Conservation (phyloP, 2,329 filamentous ascomycete species). For the Colletotrichum scovillei region DNA sequence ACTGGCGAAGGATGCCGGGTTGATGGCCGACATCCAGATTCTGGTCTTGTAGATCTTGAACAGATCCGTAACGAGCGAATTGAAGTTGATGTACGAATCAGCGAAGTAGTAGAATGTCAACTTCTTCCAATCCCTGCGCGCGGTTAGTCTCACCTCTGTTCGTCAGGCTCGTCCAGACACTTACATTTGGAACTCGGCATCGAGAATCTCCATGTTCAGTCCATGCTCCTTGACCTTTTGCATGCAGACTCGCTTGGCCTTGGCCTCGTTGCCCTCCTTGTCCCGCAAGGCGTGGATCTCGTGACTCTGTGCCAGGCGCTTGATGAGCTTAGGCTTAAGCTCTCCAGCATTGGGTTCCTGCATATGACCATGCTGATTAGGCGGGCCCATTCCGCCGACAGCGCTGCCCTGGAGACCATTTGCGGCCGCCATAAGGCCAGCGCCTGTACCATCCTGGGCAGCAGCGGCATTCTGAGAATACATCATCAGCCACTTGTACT, state of each 20-base stretch:
- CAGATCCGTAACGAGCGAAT: conserved; percentile 93
- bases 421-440: conserved; percentile 72
- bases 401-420: conserved; percentile 75
- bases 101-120: conserved; percentile 99
- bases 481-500: conserved; percentile 99
- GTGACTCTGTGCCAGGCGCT: conserved; percentile 90
- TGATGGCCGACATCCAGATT: conserved; percentile 99
- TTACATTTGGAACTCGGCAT: conserved; percentile 98
- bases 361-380: conserved; percentile 74
- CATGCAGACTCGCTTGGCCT: conserved; percentile 96
- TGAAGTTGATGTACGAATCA: conserved; percentile 99
- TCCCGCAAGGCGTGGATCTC: conserved; percentile 91
- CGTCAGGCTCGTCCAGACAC: conserved; percentile 48
- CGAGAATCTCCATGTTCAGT: conserved; percentile 97
- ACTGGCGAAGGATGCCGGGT: conserved; percentile 93
- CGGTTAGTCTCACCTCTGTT: conserved; percentile 1
- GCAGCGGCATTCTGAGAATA: conserved; percentile 84
- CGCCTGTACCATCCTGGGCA: conserved; percentile 69
- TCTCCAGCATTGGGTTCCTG: conserved; percentile 79
- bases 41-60: conserved; percentile 99
- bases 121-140: conserved; percentile 93
- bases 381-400: conserved; percentile 82
- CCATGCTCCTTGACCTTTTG: conserved; percentile 96
- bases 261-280: conserved; percentile 97
- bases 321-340: conserved; percentile 96